Base-by-base conservation (phyloP, 2,329 filamentous ascomycete genomes). In the Zymoseptoria passerinii region DNA sequence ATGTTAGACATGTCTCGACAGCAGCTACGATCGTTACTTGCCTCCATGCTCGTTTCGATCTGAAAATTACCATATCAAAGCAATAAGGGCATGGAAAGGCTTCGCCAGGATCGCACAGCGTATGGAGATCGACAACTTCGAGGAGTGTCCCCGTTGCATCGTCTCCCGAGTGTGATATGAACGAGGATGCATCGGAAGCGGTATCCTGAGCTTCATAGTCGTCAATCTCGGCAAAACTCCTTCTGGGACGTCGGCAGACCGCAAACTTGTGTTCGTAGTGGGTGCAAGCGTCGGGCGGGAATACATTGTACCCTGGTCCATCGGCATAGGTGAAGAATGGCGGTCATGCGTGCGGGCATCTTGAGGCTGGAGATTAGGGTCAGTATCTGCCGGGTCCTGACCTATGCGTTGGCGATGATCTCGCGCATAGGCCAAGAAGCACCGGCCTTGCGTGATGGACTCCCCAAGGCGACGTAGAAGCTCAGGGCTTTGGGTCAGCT, bases 71-170 rank as follows among this genome's bases (percentile, higher is more conserved):
- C 13, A 67, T 61, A 3, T 53, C 57, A 18, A 54, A 65, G 54
- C 67, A 69, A 50, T 67, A 63, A 4, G 66, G 65, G 52, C 66
- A 69, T 28, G 65, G 63, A 52, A 69, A 69, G 9, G 60, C 54
- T 16, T 28, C 27, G n/a, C 51, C 51, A 3, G 52, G 48, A 2
- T 54, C 29, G 13, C 29, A 3, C 3, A 35, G 29, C 8, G 8
- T 52, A 1, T 51, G 35, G 8, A 57, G 23, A 1, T 48, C 56
- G 5, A 48, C 23, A 4, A 63, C 29, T 8, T 50, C 18, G 13
- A 44, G 35, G 18, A 9, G 3, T 29, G n/a, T 4, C 1, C n/a
- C 29, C 27, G 1, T 52, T 16, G 1, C 9, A 28, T 18, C 18
- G 35, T 18, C 19, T 20, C 35, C 9, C 51, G 53, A 16, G 6